Evolutionary conservation across 1,284 basidiomycete genomes (phyloP), one percentile per base, ranked within the genome.

Genomic region (Cutaneotrichosporon dermatis): DNA sequence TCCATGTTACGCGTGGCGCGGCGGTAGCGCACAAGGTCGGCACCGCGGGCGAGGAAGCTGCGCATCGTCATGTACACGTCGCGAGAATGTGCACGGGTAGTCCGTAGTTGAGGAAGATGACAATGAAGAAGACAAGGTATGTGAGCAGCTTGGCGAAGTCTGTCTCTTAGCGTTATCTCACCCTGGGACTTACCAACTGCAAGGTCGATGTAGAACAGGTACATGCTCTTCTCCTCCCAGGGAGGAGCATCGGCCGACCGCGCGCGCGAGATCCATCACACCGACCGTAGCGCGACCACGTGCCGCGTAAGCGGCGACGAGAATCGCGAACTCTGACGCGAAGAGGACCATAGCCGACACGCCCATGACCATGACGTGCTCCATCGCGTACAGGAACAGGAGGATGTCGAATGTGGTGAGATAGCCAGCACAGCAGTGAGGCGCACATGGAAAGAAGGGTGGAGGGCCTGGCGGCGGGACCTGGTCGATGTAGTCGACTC

Each of bases 401-500:
- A 70, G 54, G 12, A 69, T 40, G 60, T 79, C 77, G 57, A 69
- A 51, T 0, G 69, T 9, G 5, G 70, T 62, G 25, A 79, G 69
- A 76, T 50, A 50, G 58, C 36, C 35, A 74, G 67, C 44, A 76
- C 73, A 40, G 83, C 79, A 41, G 84, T 80, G 81, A 96, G 88
- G 46, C 96, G 85, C 49, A 90, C 70, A 75, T 98, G 94, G 94
- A 78, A 96, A 97, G 35, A 88, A 75, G 15, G 83, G 73, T 3
- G 89, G 83, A 25, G 95, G 88, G 7, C 90, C 88, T 36, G 92
- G 89, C 73, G 90, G 88, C 37, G 90, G 87, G 57, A 89, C 82
- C 80, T 99, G 96, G 72, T 99, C 96, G 90, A 99, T 97, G 83
- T 90, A 94, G 83, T 99, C 96, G 55, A 99, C 89, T 46, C 96